Evolutionary conservation across 2,329 filamentous ascomycete genomes (phyloP).

Genomic region (Fonsecaea monophora): DNA sequence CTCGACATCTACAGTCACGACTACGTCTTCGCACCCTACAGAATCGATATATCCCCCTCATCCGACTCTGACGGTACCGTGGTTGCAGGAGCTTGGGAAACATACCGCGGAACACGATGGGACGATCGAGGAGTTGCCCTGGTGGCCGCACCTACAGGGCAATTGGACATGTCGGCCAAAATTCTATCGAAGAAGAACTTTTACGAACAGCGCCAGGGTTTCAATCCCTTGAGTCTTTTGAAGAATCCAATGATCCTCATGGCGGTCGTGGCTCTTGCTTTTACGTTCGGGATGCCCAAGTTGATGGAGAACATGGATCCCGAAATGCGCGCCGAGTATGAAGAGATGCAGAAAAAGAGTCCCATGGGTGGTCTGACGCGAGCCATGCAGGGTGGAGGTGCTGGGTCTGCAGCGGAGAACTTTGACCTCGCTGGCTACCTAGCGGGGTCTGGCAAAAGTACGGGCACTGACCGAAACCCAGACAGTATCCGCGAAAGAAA

Average conservation of each 20-base stretch:
- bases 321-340: constrained; percentile 91
- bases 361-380: constrained; percentile 67
- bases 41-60: constrained; percentile 70
- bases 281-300: constrained; percentile 94
- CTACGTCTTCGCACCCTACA: constrained; percentile 76
- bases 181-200: constrained; percentile 72
- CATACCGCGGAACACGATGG: constrained; percentile 40
- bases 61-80: constrained; percentile 50
- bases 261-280: constrained; percentile 77
- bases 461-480: constrained; percentile 36
- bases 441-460: constrained; percentile 56
- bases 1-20: constrained; percentile 78
- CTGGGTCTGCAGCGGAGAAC: constrained; percentile 60
- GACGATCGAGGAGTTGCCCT: constrained; percentile 37
- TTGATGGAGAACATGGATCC: constrained; percentile 97
- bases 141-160: constrained; percentile 41
- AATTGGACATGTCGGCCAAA: constrained; percentile 66
- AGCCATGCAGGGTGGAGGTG: constrained; percentile 60
- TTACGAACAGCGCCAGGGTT: constrained; percentile 76
- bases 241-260: constrained; percentile 98
- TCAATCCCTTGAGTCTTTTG: constrained; percentile 78
- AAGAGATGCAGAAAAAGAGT: constrained; percentile 81
- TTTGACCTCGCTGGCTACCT: constrained; percentile 74
- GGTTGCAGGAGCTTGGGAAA: constrained; percentile 36
- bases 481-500: constrained; percentile 35